A percentile compares a stretch with the other conserved stretches of the same genome.
Conservation (phyloP, 805 yeast genomes). For the Spencermartinsiella europaea region DNA sequence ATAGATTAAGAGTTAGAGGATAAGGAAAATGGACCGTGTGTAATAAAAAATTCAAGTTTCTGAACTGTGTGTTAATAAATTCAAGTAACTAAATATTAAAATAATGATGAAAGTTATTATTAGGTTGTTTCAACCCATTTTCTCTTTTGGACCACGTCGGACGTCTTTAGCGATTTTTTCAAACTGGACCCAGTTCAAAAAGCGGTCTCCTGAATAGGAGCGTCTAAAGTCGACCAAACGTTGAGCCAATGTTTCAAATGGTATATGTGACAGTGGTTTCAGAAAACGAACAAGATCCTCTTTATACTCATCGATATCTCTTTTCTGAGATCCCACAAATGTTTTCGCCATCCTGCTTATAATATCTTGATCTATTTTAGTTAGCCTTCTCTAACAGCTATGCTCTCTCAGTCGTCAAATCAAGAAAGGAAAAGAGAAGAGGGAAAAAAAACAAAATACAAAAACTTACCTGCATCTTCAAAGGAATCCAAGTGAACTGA, state of each 20-base stretch:
- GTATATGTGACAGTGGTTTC: background rate
- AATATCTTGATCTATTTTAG: constrained; percentile 9
- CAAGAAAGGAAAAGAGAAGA: background rate
- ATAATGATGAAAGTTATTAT: too few species aligned
- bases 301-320: constrained; percentile 10
- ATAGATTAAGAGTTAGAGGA: too few species aligned
- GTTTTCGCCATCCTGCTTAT: constrained; percentile 11
- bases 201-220: background rate
- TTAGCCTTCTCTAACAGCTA: background rate
- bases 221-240: constrained; percentile 2
- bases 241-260: constrained; percentile 3
- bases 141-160: too few species aligned
- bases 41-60: too few species aligned
- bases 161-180: constrained; percentile 5
- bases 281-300: constrained; percentile 10
- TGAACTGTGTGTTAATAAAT: too few species aligned
- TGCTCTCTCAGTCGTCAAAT: too few species aligned
- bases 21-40: too few species aligned
- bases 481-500: constrained; percentile 18
- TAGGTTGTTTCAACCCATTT: too few species aligned
- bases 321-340: constrained; percentile 11
- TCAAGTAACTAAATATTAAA: too few species aligned
- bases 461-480: constrained; percentile 13
- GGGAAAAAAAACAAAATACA: constrained; percentile 7
- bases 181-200: constrained; percentile 8